Evolutionary conservation across 352 stramenopile genomes (phyloP), one percentile per base, ranked within the genome.

Genomic region (Stephanocyclus meneghinianus): DNA sequence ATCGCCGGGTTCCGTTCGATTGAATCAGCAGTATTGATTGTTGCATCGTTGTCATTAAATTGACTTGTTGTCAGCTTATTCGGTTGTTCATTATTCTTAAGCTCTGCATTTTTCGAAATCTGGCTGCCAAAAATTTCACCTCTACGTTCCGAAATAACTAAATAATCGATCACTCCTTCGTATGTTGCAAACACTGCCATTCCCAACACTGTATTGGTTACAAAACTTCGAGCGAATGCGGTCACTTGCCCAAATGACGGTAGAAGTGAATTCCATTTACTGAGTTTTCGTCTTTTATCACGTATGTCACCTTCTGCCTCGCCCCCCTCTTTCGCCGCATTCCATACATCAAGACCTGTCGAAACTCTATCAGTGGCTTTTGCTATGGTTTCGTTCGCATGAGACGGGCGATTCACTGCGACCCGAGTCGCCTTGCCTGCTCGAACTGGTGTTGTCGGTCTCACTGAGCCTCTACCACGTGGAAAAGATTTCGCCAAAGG

Each of bases 131-230:
- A n/a, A 64, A 15, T 45, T 6, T 64, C 10, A 45, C 9, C 18
- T 16, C 5, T 26, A 18, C 18, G 4, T 42, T 64, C 30, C 11
- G 21, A 32, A 56, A 35, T 15, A 35, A 45, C 66, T 21, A 78
- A 26, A 45, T 63, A 55, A 16, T 86, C 74, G 26, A 84, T 68
- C 37, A 78, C 55, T 30, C 69, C 71, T 61, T 86, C 80, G 30
- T 86, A 86, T 0, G 75, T 78, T 30, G 63, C 62, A 71, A 78
- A 86, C 13, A 84, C 74, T 13, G 75, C 80, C 69, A 84, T 81
- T 16, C 80, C 80, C 40, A 86, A 48, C 13, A 84, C 45, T 5
- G 80, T 75, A 65, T 86, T 86, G 13, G 67, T 71, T 2, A 74
- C 42, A 56, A 86, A 86, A 30, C 55, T 63, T 56, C 50, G 69